Evolutionary conservation across 192 early-diverging fungal species (phyloP).

Genomic region (Entrophospora sp.): DNA sequence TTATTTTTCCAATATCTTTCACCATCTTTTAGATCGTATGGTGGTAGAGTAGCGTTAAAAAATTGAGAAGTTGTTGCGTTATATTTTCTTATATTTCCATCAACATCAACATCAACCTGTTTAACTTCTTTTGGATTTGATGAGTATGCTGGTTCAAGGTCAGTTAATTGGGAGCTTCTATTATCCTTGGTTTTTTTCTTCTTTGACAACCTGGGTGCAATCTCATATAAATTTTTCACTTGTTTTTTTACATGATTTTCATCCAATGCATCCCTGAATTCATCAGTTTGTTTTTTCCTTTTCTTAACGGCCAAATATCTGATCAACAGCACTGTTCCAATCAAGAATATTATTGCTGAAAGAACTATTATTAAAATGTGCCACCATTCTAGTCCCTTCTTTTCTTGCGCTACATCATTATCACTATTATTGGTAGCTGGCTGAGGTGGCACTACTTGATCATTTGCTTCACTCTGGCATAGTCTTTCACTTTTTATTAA

Average conservation of each 20-base stretch:
- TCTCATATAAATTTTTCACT: neutral
- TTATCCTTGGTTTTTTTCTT: no score
- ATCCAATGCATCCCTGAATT: conserved; percentile 9
- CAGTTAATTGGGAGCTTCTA: no score
- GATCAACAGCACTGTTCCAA: neutral
- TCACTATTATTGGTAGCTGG: neutral
- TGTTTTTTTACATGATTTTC: neutral
- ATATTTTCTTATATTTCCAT: no score
- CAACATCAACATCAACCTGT: neutral
- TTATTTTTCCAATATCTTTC: conserved; percentile 2
- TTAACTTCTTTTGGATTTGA: neutral
- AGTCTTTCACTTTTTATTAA: neutral
- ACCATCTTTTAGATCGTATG: neutral
- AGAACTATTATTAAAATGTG: conserved; percentile 1
- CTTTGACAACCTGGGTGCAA: neutral
- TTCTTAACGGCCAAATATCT: conserved; percentile 6
- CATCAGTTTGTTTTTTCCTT: neutral
- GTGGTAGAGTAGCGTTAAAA: neutral
- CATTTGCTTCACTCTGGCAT: neutral
- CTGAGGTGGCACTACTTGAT: neutral
- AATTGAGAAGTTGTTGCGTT: no score
- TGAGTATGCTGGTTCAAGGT: neutral
- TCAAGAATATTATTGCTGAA: neutral
- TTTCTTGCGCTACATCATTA: neutral
- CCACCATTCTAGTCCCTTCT: conserved; percentile 3